Percentiles rank a stretch among this genome's conserved stretches.
These are phyloP conservation scores for Monosporascus sp. DNA, from an alignment of 2,329 filamentous ascomycete genomes.

Conservation along the genomic window DNA sequence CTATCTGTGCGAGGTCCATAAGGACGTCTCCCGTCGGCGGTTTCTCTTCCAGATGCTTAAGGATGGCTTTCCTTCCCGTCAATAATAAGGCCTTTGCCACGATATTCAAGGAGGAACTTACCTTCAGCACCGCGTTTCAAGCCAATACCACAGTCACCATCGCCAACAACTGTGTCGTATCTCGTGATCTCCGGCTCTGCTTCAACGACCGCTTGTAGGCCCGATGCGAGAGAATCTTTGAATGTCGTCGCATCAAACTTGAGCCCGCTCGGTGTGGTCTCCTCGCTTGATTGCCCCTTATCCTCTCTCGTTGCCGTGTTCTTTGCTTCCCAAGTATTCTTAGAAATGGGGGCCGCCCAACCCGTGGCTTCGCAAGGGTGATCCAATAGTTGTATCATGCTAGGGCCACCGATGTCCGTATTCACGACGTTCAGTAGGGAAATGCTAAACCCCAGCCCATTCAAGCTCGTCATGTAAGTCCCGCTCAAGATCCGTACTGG, in stretches of 20 bases:
- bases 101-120: slow-evolving; percentile 25
- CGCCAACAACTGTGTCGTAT: slow-evolving; percentile 79
- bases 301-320: slow-evolving; percentile 43
- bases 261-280: slow-evolving; percentile 40
- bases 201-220: slow-evolving; percentile 56
- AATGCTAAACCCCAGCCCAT: slow-evolving; percentile 71
- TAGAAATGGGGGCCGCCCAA: slow-evolving; percentile 61
- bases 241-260: slow-evolving; percentile 47
- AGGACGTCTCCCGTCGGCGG: slow-evolving; percentile 47
- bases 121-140: slow-evolving; percentile 82
- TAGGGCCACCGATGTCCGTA: slow-evolving; percentile 52
- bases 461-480: slow-evolving; percentile 74
- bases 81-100: background rate
- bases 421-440: slow-evolving; percentile 60
- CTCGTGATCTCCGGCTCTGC: slow-evolving; percentile 67
- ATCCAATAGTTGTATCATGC: slow-evolving; percentile 67
- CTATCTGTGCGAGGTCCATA: slow-evolving; percentile 46
- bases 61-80: slow-evolving; percentile 36
- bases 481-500: slow-evolving; percentile 63
- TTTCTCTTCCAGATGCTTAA: slow-evolving; percentile 42
- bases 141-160: slow-evolving; percentile 85
- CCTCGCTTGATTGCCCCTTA: slow-evolving; percentile 24
- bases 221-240: slow-evolving; percentile 49
- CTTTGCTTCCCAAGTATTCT: slow-evolving; percentile 58
- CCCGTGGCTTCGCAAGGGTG: slow-evolving; percentile 63